Evolutionary conservation across 2,329 filamentous ascomycete species (phyloP), one percentile per base, ranked within the genome.

Genomic region (Botrytis paeoniae): DNA sequence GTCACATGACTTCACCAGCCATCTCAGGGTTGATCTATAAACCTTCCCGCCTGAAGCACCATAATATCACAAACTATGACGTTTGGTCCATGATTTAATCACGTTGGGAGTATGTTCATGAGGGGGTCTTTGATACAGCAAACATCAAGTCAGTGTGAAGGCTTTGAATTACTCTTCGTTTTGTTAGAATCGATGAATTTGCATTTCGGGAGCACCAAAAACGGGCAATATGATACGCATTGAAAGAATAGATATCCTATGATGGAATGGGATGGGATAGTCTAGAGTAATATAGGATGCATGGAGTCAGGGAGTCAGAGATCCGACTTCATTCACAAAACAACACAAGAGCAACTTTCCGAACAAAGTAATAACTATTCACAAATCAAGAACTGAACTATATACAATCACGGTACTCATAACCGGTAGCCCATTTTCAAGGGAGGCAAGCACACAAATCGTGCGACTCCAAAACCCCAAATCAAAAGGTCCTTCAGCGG

Each of bases 21-120:
- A 8, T 57, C 51, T 18, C 7, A 32, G 14, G 14, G 3, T 8
- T 32, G 3, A 57, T 18, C 51, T 3, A n/a, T 54, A 29, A 32
- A 29, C 14, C n/a, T 32, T 18, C 14, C n/a, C 14, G n/a, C 7
- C n/a, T 57, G 25, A 18, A 57, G 51, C 3, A 57, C 3, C 14
- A 57, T 29, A 29, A 32, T 57, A 57, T 14, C 51, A 29, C n/a
- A 18, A 0, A 29, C n/a, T 29, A 57, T 9, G 14, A 29, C 5
- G 14, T 45, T 22, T 45, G 1, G 5, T n/a, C 1, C 51, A n/a
- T 57, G n/a, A 29, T 29, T 6, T 18, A 29, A 57, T 9, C 6
- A 57, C 0, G 14, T 3, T 57, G 7, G 6, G 7, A 2, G 6
- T 18, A 29, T 18, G 14, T 8, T 18, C 2, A 4, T 8, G n/a